A percentile compares a stretch with the other conserved stretches of the same genome.
Evolutionary conservation across 2,329 filamentous ascomycete species (phyloP).

Genomic region (Talaromyces sp.): DNA sequence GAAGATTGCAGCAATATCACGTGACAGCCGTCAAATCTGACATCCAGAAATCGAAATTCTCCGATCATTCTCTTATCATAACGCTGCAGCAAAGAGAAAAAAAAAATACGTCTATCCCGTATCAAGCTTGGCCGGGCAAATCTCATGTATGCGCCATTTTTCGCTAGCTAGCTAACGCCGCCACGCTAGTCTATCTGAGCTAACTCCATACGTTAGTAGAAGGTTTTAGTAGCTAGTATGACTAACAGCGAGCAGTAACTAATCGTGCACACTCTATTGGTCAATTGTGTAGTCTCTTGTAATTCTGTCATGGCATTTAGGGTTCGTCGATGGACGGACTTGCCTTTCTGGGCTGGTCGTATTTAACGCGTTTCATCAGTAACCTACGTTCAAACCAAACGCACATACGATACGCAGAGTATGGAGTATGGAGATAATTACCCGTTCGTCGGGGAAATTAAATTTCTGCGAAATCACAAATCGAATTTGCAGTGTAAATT

Average conservation of each 20-base stretch:
- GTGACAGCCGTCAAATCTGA: neutral
- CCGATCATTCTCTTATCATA: neutral
- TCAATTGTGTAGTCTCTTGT: neutral
- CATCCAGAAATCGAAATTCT: neutral
- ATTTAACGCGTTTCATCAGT: neutral
- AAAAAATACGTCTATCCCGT: neutral
- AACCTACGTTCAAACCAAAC: neutral
- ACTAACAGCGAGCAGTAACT: neutral
- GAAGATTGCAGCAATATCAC: neutral
- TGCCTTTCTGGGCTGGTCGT: neutral
- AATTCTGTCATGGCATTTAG: neutral
- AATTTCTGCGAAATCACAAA: neutral
- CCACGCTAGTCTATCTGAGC: neutral
- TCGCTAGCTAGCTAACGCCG: neutral
- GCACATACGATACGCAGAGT: neutral
- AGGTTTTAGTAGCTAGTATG: neutral
- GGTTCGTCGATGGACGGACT: neutral
- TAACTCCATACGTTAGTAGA: neutral
- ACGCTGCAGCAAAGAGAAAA: no score
- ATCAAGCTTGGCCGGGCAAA: neutral
- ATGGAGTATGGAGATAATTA: neutral
- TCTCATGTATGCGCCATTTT: conserved; percentile 5
- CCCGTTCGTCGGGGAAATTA: neutral
- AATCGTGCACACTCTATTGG: neutral
- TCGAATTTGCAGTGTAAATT: neutral